Evolutionary conservation across 345 rosid species (phyloP), one percentile per base, ranked within the genome.

Genomic region (Laguncularia racemosa): DNA sequence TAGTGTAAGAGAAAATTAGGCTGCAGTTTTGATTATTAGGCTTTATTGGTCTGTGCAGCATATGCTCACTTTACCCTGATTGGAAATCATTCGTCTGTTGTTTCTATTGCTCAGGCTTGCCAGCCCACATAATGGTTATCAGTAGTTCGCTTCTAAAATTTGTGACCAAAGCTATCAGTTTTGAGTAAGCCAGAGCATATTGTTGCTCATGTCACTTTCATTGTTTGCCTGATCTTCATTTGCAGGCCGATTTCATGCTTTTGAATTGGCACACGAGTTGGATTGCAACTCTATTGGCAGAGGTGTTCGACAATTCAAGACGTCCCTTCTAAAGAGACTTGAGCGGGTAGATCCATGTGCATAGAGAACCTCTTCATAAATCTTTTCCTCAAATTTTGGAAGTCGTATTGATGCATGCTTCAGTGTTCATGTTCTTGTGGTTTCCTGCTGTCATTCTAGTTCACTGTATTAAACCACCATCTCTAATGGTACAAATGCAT

Each of bases 271-370:
- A 44, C 96, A 88, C 56, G 79, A 62, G 65, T 55, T 79, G 87
- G 98, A 92, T 60, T 62, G 68, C 52, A 78, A 84, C 57, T 92
- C 98, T 4, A 76, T 66, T 1, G 95, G 89, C 26, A 72, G 96
- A 63, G 91, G 95, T 63, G 93, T 89, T 51, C 80, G 96, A 46
- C 96, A 92, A 52, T 92, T 92, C 68, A 92, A 88, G 73, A 92
- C 96, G 38, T 77, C 83, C 60, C 98, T 92, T 68, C 91, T 92
- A 61, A 88, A 73, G 67, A 81, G 98, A 53, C 96, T 92, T 65
- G 84, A 86, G 67, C 89, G 58, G 62, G 96, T 78, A 70, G 69
- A 73, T 38, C 26, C 44, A 47, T 43, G 28, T 38, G 18, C 59
- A 33, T 33, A 33, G 40, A 33, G 9, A 33, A 7, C 9, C 40